A percentile compares a stretch with the other conserved stretches of the same genome.
phyloP scores from a whole-genome alignment of 768 basidiomycete species.

The Gyrodon lividus region DNA sequence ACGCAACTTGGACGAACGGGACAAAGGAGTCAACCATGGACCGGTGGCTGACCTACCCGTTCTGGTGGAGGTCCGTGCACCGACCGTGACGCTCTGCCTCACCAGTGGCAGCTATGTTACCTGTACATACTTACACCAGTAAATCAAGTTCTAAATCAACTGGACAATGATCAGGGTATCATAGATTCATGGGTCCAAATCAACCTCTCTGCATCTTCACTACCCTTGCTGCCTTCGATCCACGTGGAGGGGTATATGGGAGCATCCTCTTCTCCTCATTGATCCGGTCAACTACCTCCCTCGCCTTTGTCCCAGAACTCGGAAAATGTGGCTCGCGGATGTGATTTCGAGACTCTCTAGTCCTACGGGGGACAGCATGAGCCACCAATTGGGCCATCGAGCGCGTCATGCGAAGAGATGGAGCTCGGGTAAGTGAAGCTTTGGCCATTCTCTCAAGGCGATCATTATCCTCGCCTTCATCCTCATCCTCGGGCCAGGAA shows the following conservation, averaged over 20 bases:
- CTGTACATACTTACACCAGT: too few relatives aligned
- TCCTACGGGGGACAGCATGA: constrained; percentile 5
- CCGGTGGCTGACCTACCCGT: constrained; percentile 3
- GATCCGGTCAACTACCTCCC: constrained; percentile 10
- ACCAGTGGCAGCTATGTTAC: too few relatives aligned
- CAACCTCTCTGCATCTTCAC: neutral
- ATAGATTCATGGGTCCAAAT: too few relatives aligned
- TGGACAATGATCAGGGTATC: neutral
- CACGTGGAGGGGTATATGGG: constrained; percentile 11
- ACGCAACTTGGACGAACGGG: neutral
- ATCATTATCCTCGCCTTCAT: constrained; percentile 5
- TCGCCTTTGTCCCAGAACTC: constrained; percentile 15
- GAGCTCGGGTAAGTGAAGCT: neutral
- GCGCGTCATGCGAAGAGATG: constrained; percentile 6
- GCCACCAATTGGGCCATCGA: constrained; percentile 1
- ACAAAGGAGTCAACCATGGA: neutral
- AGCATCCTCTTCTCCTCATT: constrained; percentile 1
- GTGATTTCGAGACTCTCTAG: constrained; percentile 1
- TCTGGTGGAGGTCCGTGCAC: constrained; percentile 18
- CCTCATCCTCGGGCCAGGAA: neutral
- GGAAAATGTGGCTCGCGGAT: constrained; percentile 7
- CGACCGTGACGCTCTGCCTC: too few relatives aligned
- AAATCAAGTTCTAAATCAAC: neutral
- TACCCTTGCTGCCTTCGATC: constrained; percentile 16
- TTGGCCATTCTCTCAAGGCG: constrained; percentile 18